Evolutionary conservation across 306 rosid genomes (phyloP), one percentile per base, ranked within the genome.

Genomic region (Vigna nakashimae): DNA sequence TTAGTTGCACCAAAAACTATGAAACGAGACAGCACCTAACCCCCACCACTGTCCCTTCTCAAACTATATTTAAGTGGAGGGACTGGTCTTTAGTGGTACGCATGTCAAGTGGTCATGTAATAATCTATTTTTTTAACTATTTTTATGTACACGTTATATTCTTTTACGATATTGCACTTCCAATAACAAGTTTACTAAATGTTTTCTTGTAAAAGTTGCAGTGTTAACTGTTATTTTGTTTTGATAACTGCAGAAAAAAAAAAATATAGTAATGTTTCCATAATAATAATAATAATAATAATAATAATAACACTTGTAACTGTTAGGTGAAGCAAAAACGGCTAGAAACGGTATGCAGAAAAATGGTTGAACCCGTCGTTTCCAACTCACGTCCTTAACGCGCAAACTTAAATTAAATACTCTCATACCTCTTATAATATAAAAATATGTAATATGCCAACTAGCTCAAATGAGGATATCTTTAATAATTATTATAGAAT

Each of bases 251-350:
- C 34, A 30, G 34, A 5, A 34, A 34, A 34, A 34, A 34, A 34
- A 34, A 5, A 34, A 32, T 30, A 1, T 34, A 34, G 0, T 34
- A 34, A 34, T 34, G 7, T 34, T 34, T 34, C 38, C 38, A 34
- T 34, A 5, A 34, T 5, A 34, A 34, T 34, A 34, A 34, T 5
- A 30, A 4, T 3, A 32, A 28, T 30, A 30, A 30, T 34, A 34
- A 34, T 34, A 30, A 30, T 34, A 34, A 34, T 34, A 34, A 5
- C 7, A 34, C 17, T 15, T 24, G 3, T 24, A 24, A 73, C 56
- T 9, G 30, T 64, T 36, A n/a, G 69, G 65, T 74, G 78, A 46
- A 43, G 45, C 14, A 64, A 64, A 34, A 9, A 74, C 56, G 28
- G 32, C 32, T 26, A 42, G 30, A 24, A 42, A n/a, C n/a, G n/a